Conservation (phyloP, 2,329 filamentous ascomycete species). For the Dactylellina parvicollis region DNA sequence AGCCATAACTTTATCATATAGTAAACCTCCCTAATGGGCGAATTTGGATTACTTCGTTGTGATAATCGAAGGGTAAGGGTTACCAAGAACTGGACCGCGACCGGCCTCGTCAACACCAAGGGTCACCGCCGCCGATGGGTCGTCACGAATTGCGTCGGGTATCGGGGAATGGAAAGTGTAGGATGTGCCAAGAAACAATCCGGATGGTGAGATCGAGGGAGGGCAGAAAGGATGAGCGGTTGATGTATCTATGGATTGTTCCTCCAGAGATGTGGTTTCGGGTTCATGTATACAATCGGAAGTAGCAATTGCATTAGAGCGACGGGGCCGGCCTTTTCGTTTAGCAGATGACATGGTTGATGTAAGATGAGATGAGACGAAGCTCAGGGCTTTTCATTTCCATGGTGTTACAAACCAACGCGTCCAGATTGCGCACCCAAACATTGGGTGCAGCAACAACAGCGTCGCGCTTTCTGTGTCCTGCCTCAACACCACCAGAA, state of each 20-base stretch:
- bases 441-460: too few species aligned
- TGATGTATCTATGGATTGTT: too few species aligned
- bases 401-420: too few species aligned
- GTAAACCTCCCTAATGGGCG: too few species aligned
- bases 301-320: background rate
- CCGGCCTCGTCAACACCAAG: slow-evolving; percentile 65
- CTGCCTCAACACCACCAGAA: background rate
- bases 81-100: slow-evolving; percentile 64
- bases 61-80: slow-evolving; percentile 66
- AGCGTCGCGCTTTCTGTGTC: slow-evolving; percentile 11
- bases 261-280: too few species aligned
- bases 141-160: slow-evolving; percentile 69
- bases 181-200: slow-evolving; percentile 72
- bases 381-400: too few species aligned
- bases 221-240: too few species aligned
- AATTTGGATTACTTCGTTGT: too few species aligned
- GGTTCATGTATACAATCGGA: background rate
- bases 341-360: slow-evolving; percentile 3
- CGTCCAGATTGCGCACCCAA: too few species aligned
- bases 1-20: too few species aligned
- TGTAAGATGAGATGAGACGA: too few species aligned
- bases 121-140: slow-evolving; percentile 63
- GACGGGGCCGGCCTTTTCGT: slow-evolving; percentile 36
- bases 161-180: slow-evolving; percentile 78
- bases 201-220: slow-evolving; percentile 71